Conservation (phyloP, 2,329 filamentous ascomycete genomes). For the Trichoderma breve region DNA sequence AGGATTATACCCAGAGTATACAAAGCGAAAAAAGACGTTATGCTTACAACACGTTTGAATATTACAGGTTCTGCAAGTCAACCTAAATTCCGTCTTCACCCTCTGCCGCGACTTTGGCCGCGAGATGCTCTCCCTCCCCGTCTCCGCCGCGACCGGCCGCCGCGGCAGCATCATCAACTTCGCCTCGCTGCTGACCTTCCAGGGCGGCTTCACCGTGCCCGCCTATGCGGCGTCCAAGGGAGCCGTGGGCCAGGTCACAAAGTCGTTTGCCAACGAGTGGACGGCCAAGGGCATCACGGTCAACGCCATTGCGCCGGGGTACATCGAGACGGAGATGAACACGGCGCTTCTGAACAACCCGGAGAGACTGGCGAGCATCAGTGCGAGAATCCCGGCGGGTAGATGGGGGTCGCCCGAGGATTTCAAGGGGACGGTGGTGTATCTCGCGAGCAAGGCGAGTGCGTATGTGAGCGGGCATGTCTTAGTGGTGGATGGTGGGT, state of each 20-base stretch:
- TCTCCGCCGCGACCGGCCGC: slow-evolving; percentile 49
- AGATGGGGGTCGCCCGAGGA: slow-evolving; percentile 83
- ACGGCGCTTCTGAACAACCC: slow-evolving; percentile 72
- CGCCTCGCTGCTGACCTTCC: slow-evolving; percentile 75
- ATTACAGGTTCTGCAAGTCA: slow-evolving; percentile 73
- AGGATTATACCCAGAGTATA: background rate
- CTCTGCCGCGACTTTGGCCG: slow-evolving; percentile 74
- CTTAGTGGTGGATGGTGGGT: slow-evolving; percentile 82
- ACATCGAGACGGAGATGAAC: slow-evolving; percentile 96
- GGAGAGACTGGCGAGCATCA: slow-evolving; percentile 68
- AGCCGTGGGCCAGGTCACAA: slow-evolving; percentile 79
- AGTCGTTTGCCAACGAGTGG: slow-evolving; percentile 86
- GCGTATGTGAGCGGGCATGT: slow-evolving; percentile 80
- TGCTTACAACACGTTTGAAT: background rate
- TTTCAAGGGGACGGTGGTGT: slow-evolving; percentile 81
- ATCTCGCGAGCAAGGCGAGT: slow-evolving; percentile 72
- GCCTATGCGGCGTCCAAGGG: slow-evolving; percentile 87
- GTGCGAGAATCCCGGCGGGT: slow-evolving; percentile 77
- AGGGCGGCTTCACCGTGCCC: slow-evolving; percentile 84
- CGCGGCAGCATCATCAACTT: slow-evolving; percentile 80
- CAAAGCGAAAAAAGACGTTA: background rate
- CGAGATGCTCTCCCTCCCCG: slow-evolving; percentile 66
- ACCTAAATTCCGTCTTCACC: slow-evolving; percentile 78
- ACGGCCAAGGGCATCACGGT: slow-evolving; percentile 74
- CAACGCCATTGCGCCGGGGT: slow-evolving; percentile 86